Evolutionary conservation across 2,329 filamentous ascomycete genomes (phyloP), one percentile per base, ranked within the genome.

Genomic region (Hymenoscyphus fraxineus): DNA sequence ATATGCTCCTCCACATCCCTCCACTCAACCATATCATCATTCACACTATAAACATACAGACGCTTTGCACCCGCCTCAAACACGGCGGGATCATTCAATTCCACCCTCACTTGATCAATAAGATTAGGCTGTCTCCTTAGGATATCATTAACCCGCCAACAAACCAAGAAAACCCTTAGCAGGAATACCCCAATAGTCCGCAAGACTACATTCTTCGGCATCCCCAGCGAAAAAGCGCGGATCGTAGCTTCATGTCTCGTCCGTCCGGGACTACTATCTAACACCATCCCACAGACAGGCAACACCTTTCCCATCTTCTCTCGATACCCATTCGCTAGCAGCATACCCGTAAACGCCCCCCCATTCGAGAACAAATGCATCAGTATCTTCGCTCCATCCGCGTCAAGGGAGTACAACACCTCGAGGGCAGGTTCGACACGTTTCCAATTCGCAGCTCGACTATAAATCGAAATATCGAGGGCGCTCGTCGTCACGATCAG

Each of bases 401-500:
- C 32, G 16, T 67, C 47, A 61, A 73, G 35, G 64, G 64, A 59
- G 59, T 69, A 73, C 16, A 80, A 70, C 27, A 74, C 73, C 12
- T 76, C 71, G 9, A 79, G 71, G 10, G 75, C 76, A 0, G 79
- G 76, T 12, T 69, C 66, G 44, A 82, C 71, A 63, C 80, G 77
- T 16, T 81, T 72, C 61, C 81, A 77, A 27, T 77, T 78, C 1
- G 66, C 47, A 22, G 64, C 19, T 3, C 60, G 35, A 15, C 67
- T 64, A 27, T 62, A 79, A 27, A 77, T 69, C 78, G 85, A 82
- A 59, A 73, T 73, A 3, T 75, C 68, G 5, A 80, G 76, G 35
- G 82, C 77, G 19, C 76, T 73, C 2, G 78, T 82, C 27, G 84
- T 78, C 6, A 86, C 75, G 22, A 83, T 77, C 22, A 86, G 73